Conservation (phyloP, 164 flowering plant genomes). For the Umbilicus rupestris region DNA sequence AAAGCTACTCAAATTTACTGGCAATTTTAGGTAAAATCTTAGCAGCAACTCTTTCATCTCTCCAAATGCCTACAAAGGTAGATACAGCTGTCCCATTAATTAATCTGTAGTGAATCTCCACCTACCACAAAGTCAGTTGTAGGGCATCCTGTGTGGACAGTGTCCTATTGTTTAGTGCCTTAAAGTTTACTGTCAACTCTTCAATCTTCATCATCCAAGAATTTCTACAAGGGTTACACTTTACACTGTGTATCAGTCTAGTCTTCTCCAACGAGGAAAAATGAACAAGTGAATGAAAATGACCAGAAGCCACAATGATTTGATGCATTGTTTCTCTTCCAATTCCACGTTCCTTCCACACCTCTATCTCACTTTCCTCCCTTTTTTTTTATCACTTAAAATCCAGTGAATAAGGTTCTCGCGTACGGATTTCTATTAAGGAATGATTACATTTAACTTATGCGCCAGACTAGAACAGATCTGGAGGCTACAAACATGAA, state of each 20-base stretch:
- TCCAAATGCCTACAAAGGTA: not conserved
- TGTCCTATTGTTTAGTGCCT: not conserved
- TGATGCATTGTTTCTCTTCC: not conserved
- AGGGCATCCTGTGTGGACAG: conserved; percentile 3
- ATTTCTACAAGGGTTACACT: not conserved
- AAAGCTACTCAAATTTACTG: not conserved
- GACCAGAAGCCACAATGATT: conserved; percentile 6
- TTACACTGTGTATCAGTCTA: not conserved
- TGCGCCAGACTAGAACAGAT: not conserved
- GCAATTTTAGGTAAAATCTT: not conserved
- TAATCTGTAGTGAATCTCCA: not conserved
- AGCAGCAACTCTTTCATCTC: conserved; percentile 4
- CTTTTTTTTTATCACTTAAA: too few species aligned
- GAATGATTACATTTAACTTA: too few species aligned
- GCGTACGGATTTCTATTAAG: too few species aligned
- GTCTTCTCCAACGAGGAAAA: conserved; percentile 4
- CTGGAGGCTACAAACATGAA: not conserved
- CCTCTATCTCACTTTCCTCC: too few species aligned
- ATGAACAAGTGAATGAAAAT: not conserved
- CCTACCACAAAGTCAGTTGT: conserved; percentile 1
- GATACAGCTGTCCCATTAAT: not conserved
- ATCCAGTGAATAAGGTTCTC: too few species aligned
- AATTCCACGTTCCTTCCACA: not conserved
- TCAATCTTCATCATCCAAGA: not conserved
- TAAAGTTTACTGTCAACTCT: too few species aligned